Base-by-base conservation (phyloP, 805 yeast genomes). In the Zygosaccharomyces bailii region DNA sequence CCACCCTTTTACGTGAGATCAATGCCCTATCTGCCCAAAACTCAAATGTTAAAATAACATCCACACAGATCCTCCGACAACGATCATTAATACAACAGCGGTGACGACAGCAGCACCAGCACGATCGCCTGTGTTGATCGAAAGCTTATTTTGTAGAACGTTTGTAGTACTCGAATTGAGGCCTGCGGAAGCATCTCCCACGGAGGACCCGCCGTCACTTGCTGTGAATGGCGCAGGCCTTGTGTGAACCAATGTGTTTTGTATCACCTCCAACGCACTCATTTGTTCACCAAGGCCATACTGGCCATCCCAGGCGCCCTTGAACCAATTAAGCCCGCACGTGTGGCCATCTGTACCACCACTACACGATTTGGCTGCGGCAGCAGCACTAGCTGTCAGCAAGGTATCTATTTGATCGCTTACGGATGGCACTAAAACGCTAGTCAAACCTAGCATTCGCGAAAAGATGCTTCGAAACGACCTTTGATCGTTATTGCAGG, bases 21-120 rank as follows among this genome's bases (percentile, higher is more conserved):
- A 6, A 21, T 21, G 25, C 25, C 5, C 9, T 21, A 9, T 21
- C 25, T 2, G 6, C 25, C 19, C 36, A 31, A 4, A 11, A 8
- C 20, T 20, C 16, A 13, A 16, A 3, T 8, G 24, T 30, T 63
- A 79, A 42, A 78, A 61, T 40, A 80, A 60, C 90, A 91, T 83
- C 96, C 98, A 89, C 25, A 80, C 70, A 24, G 85, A 75, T 18
- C 89, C 80, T 29, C 82, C 87, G 16, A 81, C 61, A 18, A 88
- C 55, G 2, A 73, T 60, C 1, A 78, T 77, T 51, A 87, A 63
- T 1, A 84, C 80, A 4, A 87, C 64, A 0, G 90, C 95, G 0
- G 99, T 91, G 34, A 87, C 64, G 17, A 90, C 70, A 38, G 95
- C 95, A 1, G 97, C 96, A 39, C 98, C 98, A 1, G 88, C 96